Evolutionary conservation across 1,284 basidiomycete species (phyloP), one percentile per base, ranked within the genome.

Genomic region (Heterobasidion irregulare): DNA sequence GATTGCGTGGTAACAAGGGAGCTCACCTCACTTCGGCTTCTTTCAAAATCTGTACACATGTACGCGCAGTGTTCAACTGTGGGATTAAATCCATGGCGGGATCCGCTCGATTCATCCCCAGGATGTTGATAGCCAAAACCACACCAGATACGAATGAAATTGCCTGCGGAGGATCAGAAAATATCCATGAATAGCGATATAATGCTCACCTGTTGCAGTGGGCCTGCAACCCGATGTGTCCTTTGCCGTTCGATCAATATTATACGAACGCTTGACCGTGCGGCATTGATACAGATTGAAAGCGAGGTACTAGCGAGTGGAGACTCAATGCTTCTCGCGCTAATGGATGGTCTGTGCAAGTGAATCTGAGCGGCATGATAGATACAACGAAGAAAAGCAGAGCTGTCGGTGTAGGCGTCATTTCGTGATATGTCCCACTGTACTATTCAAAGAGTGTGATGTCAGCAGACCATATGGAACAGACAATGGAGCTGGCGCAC

Each of bases 281-380:
- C 79, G 3, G 82, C 82, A 55, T 82, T 83, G 46, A 78, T 79
- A 69, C 83, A 85, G 56, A 85, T 83, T 2, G 82, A 78, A 6
- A 84, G 72, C 3, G 81, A 83, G 0, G 83, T 80, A 65, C 76
- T 75, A 7, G 72, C 68, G 9, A 76, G 63, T 5, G 72, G 68
- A 0, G 72, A 26, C 1, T 72, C 70, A 56, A 73, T 73, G 45
- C 68, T 68, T 18, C 72, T 73, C 1, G 80, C 79, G 55, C 26
- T 26, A 26, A 84, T 83, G 68, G 83, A 84, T 1, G 82, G 81
- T 2, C 82, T 73, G 65, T 84, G 83, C 19, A 84, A 75, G 46
- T 79, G 68, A 58, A 84, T 83, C 57, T 76, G 75, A 9, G 75
- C 66, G 57, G 80, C 75, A 64, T 83, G 83, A 66, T 82, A 83